Evolutionary conservation across 1,139 yeast genomes (phyloP), one percentile per base, ranked within the genome.

Genomic region (Scheffersomyces parashehatae): DNA sequence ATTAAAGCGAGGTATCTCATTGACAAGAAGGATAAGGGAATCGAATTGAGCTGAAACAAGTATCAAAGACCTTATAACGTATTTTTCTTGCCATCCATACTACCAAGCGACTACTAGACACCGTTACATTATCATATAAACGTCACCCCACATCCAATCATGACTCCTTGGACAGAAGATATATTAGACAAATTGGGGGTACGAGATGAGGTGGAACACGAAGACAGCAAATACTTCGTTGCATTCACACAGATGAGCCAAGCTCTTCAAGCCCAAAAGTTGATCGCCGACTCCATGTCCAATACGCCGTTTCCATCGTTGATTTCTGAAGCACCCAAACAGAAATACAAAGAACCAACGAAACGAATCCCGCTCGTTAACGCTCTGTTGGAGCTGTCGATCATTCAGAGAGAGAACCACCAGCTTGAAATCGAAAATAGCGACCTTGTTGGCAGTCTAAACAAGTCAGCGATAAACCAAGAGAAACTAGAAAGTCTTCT

Each of bases 151-250:
- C 5, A 31, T 14, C 20, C 20, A 11, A 31, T 10, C 35, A 31
- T n/a, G 13, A 11, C 13, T 30, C 9, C 11, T 13, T 62, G 67
- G 67, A 48, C 51, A 37, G 58, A 55, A 10, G 64, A 61, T 28
- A 59, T 67, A 3, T 52, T 65, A 5, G 49, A 51, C 6, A 56
- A 60, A 40, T 56, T 73, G 29, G 47, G 51, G 14, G 41, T 50
- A 16, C 56, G 77, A 40, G 77, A 73, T 49, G 59, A 52, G 11
- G 45, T 59, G 30, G 77, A 73, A 51, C 55, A 65, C 50, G 51
- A 56, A 37, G 73, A 71, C 45, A 52, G 62, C 9, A 52, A 55
- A 29, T 68, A 67, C 48, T 69, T 57, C 50, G 47, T 52, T 29
- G 71, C 80, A 29, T 70, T 72, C 53, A 43, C 62, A 39, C 65